These are phyloP conservation scores for Uronychia setigera DNA, from an alignment of 73 alveolate species.

Conservation along the genomic window DNA sequence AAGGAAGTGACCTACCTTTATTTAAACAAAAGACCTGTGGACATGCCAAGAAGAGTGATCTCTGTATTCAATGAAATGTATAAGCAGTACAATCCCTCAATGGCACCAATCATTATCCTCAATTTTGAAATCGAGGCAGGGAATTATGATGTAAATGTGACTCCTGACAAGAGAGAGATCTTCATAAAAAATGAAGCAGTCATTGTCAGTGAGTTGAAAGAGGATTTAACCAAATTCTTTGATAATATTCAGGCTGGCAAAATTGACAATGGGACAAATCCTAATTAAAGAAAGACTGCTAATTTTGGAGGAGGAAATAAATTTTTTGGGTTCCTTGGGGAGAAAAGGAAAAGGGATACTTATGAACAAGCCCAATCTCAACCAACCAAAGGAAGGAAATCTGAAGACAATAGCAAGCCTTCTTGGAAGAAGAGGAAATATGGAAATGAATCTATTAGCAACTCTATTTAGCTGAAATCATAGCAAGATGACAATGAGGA, in stretches of 20 bases:
- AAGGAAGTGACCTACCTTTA: constrained; percentile 45
- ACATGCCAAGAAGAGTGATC: constrained; percentile 76
- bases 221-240: constrained; percentile 66
- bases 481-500: neutral
- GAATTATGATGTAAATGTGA: constrained; percentile 87
- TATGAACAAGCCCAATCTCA: constrained; percentile 8
- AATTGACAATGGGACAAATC: constrained; percentile 4
- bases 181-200: constrained; percentile 76
- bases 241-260: constrained; percentile 62
- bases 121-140: constrained; percentile 79
- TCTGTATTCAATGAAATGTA: constrained; percentile 82
- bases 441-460: neutral
- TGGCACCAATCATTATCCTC: constrained; percentile 82
- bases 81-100: constrained; percentile 83
- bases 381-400: neutral
- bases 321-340: neutral
- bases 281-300: neutral
- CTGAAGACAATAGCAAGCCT: too few species aligned
- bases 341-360: constrained; percentile 9
- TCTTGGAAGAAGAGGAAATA: neutral
- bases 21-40: constrained; percentile 83
- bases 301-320: neutral
- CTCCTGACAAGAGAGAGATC: constrained; percentile 94
- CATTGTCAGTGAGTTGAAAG: constrained; percentile 66
- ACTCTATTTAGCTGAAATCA: neutral